Percentiles rank a stretch among this genome's conserved stretches.
Conservation (phyloP, 1,139 yeast genomes). For the Sugiyamaella neomexicana region DNA sequence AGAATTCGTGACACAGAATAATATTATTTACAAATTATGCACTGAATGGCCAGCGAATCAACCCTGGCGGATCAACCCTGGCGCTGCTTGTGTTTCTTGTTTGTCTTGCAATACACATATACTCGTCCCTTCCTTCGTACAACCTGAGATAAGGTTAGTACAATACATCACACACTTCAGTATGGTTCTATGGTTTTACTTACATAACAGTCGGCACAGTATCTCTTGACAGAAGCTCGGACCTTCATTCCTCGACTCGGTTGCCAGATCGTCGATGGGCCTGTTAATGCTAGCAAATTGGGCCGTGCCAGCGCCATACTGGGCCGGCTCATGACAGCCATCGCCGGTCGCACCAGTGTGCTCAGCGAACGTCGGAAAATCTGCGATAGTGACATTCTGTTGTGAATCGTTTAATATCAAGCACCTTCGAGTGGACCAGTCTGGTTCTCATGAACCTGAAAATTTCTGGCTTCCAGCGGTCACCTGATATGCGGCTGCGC, state of each 20-base stretch:
- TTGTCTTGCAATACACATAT: conserved; percentile 87
- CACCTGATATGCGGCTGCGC: neutral
- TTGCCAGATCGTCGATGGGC: conserved; percentile 9
- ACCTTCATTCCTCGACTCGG: conserved; percentile 60
- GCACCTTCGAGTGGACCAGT: neutral
- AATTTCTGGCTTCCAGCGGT: neutral
- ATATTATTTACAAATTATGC: conserved; percentile 15
- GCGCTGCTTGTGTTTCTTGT: conserved; percentile 95
- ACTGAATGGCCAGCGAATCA: neutral
- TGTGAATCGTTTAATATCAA: neutral
- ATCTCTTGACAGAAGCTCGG: conserved; percentile 83
- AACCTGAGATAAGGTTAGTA: conserved; percentile 41
- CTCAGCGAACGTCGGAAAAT: conserved; percentile 13
- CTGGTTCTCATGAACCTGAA: neutral
- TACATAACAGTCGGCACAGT: conserved; percentile 84
- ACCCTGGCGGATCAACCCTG: conserved; percentile 71
- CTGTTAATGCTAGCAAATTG: neutral
- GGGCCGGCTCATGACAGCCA: neutral
- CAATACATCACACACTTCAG: neutral
- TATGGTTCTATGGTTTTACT: conserved; percentile 22
- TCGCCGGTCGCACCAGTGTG: neutral
- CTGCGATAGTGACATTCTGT: conserved; percentile 6
- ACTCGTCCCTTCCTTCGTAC: conserved; percentile 94
- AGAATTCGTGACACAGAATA: neutral
- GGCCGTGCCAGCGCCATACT: conserved; percentile 14